Conservation (phyloP, 371 early-diverging fungal genomes). For the Mortierella sp. region DNA sequence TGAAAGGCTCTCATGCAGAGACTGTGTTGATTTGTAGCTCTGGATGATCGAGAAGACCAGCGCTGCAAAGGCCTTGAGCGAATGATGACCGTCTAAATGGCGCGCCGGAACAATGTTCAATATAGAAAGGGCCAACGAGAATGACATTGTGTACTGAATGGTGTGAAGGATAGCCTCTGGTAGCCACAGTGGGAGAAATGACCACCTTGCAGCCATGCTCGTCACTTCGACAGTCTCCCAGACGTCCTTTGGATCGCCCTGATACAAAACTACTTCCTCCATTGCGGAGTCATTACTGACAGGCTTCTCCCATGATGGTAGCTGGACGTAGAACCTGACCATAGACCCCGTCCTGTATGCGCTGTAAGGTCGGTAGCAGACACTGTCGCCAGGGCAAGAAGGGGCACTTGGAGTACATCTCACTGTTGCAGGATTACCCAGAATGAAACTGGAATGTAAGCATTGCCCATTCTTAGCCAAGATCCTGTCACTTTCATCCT, state of each 20-base stretch:
- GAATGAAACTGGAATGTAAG: conserved; percentile 34
- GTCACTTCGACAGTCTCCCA: conserved; percentile 75
- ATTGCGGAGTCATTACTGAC: conserved; percentile 58
- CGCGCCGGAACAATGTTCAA: conserved; percentile 87
- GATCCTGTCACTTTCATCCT: conserved; percentile 16
- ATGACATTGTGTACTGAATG: conserved; percentile 79
- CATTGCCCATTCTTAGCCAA: conserved; percentile 43
- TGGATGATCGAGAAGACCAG: conserved; percentile 26
- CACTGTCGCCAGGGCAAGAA: conserved; percentile 18
- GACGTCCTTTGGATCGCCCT: conserved; percentile 42
- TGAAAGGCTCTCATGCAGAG: conserved; percentile 20
- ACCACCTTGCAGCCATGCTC: conserved; percentile 66
- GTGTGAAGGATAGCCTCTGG: conserved; percentile 58
- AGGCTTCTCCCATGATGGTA: conserved; percentile 65
- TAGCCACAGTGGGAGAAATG: conserved; percentile 70
- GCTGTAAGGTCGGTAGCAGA: conserved; percentile 74
- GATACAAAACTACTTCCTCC: conserved; percentile 29
- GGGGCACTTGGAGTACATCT: conserved; percentile 23
- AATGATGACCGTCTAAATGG: conserved; percentile 83
- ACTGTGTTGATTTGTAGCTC: conserved; percentile 35
- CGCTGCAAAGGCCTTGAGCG: conserved; percentile 59
- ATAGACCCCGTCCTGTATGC: conserved; percentile 68
- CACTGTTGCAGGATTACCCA: conserved; percentile 17
- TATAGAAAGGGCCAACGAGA: conserved; percentile 82
- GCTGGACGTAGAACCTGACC: conserved; percentile 65